Evolutionary conservation across 192 early-diverging fungal genomes (phyloP), one percentile per base, ranked within the genome.

Genomic region (Linnemannia schmuckeri): DNA sequence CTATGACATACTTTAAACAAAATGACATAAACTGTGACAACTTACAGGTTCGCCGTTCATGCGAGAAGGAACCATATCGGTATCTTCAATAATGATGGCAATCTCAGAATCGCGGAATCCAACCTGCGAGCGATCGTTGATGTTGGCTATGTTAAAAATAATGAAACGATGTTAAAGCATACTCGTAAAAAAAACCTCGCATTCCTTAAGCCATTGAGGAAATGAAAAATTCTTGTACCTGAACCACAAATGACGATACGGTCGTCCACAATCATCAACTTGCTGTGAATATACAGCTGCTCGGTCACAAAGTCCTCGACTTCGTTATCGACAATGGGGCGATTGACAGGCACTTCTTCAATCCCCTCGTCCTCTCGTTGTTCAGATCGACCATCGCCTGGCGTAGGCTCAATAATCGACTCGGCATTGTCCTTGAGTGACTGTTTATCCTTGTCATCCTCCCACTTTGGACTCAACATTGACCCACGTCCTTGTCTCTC

Each of bases 261-360:
- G 83, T 98, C 97, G 84, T 98, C 97, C 6, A 97, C 93, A 82
- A 98, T 97, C 93, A 98, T 93, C 55, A 96, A 82, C 80, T 97
- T 95, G 74, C 93, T 94, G 89, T 98, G 97, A 52, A 98, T 94
- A 84, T 98, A 98, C 38, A 98, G 85, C 68, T 94, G 91, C 85
- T 97, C 96, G 0, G 96, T 95, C 2, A 98, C 93, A 82, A 90
- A 92, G 22, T 90, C 85, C 27, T 81, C 47, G 44, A 87, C 42
- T 37, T 87, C 85, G 35, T 87, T 49, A 24, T 87, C 85, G 20
- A 81, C 85, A 70, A 81, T 41, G 3, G 63, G 79, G 15, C 54
- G 37, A 4, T 57, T 41, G 4, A 52, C 77, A 1, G 55, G n/a
- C 12, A 37, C 30, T 5, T 69, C 69, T 6, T 27, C 76, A 18